These are phyloP conservation scores for Silene vulgaris DNA, from an alignment of 179 eudicot species.

Conservation along the genomic window DNA sequence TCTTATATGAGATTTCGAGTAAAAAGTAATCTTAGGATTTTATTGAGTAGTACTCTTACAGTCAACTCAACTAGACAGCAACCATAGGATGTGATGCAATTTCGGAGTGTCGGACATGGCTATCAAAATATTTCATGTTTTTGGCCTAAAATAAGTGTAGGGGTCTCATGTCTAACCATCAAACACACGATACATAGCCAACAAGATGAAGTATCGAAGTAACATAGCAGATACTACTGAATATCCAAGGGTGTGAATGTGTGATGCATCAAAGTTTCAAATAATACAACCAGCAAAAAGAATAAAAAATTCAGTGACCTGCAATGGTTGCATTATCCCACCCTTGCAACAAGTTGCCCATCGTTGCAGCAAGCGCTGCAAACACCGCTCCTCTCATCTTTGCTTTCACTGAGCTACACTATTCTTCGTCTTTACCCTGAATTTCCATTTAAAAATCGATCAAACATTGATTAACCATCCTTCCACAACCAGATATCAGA, in stretches of 20 bases:
- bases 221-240: neutral
- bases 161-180: neutral
- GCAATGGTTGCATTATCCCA: conserved; percentile 56
- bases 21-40: neutral
- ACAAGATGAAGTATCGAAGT: neutral
- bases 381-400: conserved; percentile 44
- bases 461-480: conserved; percentile 7
- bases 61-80: neutral
- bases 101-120: neutral
- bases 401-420: conserved; percentile 13
- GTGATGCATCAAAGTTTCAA: neutral
- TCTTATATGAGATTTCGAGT: neutral
- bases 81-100: neutral
- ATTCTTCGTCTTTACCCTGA: conserved; percentile 13
- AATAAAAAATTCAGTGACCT: neutral
- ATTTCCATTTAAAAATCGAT: conserved; percentile 10
- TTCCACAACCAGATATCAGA: conserved; percentile 1
- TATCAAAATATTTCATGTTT: neutral
- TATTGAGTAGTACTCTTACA: neutral
- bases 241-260: neutral
- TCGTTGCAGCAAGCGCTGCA: conserved; percentile 46
- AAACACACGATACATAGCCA: neutral
- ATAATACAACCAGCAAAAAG: neutral
- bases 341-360: conserved; percentile 51
- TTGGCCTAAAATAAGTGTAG: neutral